phyloP scores from a whole-genome alignment of 2,329 filamentous ascomycete genomes.

The Fusarium beomiforme region DNA sequence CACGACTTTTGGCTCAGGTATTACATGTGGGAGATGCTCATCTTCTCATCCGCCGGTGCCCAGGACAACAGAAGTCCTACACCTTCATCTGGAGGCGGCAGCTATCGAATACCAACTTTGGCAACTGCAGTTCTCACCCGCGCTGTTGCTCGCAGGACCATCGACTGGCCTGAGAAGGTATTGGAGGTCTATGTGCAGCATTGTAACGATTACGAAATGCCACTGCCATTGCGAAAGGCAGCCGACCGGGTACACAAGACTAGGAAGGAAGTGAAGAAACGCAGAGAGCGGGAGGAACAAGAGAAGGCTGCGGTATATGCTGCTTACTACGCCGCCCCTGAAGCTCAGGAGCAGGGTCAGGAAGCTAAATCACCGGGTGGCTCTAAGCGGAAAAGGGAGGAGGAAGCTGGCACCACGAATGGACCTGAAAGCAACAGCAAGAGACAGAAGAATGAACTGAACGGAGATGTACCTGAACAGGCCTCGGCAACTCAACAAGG shows the following conservation, averaged over 20 bases:
- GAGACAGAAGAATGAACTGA: conserved; percentile 66
- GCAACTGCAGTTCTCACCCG: conserved; percentile 82
- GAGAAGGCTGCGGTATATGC: conserved; percentile 66
- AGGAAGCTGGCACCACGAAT: conserved; percentile 56
- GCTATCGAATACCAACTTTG: conserved; percentile 71
- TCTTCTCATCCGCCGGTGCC: conserved; percentile 57
- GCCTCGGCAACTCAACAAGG: conserved; percentile 15
- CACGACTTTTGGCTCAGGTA: conserved; percentile 95
- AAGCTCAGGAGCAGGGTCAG: conserved; percentile 28
- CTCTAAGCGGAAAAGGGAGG: conserved; percentile 80
- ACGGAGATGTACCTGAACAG: conserved; percentile 40
- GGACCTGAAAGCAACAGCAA: conserved; percentile 67
- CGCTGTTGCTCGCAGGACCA: conserved; percentile 68
- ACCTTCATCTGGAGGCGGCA: conserved; percentile 56
- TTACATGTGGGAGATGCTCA: conserved; percentile 89
- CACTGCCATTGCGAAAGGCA: conserved; percentile 77
- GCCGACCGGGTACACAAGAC: conserved; percentile 78
- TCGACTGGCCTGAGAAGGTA: conserved; percentile 82
- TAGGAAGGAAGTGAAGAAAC: conserved; percentile 69
- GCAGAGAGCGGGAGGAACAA: conserved; percentile 72
- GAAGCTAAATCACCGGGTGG: conserved; percentile 51
- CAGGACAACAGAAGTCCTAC: conserved; percentile 63
- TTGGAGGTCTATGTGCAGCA: conserved; percentile 79
- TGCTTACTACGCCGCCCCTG: conserved; percentile 48
- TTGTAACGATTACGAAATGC: conserved; percentile 90